phyloP scores from a whole-genome alignment of 176 grass and related monocot species.

The Hsuehochloa calcarea region DNA sequence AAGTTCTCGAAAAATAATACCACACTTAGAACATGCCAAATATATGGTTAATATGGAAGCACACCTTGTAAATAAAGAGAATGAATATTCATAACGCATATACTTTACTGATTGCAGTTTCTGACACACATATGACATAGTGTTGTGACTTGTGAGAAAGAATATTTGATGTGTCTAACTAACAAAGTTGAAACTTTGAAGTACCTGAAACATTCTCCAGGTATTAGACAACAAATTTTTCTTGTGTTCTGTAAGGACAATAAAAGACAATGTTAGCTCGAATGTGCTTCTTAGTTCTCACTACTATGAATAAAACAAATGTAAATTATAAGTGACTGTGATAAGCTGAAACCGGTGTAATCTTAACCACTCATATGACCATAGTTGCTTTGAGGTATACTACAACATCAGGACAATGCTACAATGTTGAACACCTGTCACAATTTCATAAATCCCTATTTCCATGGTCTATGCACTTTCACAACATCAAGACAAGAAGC shows the following conservation, averaged over 20 bases:
- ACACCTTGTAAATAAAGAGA: constrained; percentile 21
- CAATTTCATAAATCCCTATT: too few relatives aligned
- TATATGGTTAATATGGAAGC: not conserved
- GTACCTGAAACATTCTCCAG: constrained; percentile 79
- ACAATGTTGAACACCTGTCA: too few relatives aligned
- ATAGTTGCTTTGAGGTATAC: too few relatives aligned
- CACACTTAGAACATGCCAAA: not conserved
- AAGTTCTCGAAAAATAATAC: constrained; percentile 44
- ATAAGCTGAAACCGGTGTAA: too few relatives aligned
- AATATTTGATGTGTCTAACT: constrained; percentile 6
- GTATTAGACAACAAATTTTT: constrained; percentile 83
- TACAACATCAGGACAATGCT: too few relatives aligned
- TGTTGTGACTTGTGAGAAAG: not conserved
- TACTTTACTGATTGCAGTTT: constrained; percentile 6
- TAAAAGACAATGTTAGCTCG: not conserved
- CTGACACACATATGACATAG: not conserved
- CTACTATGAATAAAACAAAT: too few relatives aligned
- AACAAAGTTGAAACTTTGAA: not conserved
- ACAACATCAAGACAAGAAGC: too few relatives aligned
- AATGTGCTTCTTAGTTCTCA: too few relatives aligned
- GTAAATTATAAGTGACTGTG: too few relatives aligned
- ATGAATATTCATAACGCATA: not conserved
- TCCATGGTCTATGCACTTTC: too few relatives aligned
- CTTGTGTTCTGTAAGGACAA: constrained; percentile 69
- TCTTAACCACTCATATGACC: too few relatives aligned